phyloP scores from a whole-genome alignment of 2,329 filamentous ascomycete genomes.

The Phoma sp. region DNA sequence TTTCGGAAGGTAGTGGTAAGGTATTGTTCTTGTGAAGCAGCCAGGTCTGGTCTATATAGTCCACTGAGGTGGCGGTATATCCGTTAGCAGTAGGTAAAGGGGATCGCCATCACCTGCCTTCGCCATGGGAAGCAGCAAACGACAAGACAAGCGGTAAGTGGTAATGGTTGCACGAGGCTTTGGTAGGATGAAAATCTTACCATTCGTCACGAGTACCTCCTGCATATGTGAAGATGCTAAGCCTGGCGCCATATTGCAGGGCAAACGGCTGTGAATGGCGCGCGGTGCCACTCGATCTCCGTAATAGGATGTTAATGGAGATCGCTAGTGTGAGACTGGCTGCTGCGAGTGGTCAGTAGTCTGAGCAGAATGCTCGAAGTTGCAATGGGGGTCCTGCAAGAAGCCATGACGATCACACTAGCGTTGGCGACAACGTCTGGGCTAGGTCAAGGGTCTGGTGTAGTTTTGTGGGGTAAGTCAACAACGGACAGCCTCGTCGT shows the following conservation, averaged over 20 bases:
- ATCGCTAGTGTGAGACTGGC: neutral
- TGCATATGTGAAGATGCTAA: slow-evolving; percentile 20
- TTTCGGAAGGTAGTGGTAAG: slow-evolving; percentile 22
- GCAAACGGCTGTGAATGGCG: slow-evolving; percentile 15
- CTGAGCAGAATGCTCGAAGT: slow-evolving; percentile 11
- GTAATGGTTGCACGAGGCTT: slow-evolving; percentile 18
- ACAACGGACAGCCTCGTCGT: slow-evolving; percentile 2
- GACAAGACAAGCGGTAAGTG: slow-evolving; percentile 6
- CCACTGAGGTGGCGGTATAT: slow-evolving; percentile 21
- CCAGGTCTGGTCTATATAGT: slow-evolving; percentile 43
- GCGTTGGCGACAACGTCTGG: slow-evolving; percentile 7
- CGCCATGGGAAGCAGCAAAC: slow-evolving; percentile 1
- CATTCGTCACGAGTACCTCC: slow-evolving; percentile 39
- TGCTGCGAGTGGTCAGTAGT: slow-evolving; percentile 11
- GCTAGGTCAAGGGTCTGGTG: slow-evolving; percentile 8
- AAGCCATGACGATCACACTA: slow-evolving; percentile 15
- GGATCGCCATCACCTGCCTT: slow-evolving; percentile 1
- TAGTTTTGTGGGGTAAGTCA: slow-evolving; percentile 14
- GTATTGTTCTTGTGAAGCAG: slow-evolving; percentile 31
- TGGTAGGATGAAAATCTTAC: slow-evolving; percentile 33
- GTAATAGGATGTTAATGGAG: slow-evolving; percentile 13
- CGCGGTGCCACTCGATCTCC: slow-evolving; percentile 18
- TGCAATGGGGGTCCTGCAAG: slow-evolving; percentile 10
- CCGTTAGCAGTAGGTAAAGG: slow-evolving; percentile 37
- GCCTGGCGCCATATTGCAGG: slow-evolving; percentile 17